phyloP scores from a whole-genome alignment of 176 grass and related monocot genomes.

The Puya raimondii region DNA sequence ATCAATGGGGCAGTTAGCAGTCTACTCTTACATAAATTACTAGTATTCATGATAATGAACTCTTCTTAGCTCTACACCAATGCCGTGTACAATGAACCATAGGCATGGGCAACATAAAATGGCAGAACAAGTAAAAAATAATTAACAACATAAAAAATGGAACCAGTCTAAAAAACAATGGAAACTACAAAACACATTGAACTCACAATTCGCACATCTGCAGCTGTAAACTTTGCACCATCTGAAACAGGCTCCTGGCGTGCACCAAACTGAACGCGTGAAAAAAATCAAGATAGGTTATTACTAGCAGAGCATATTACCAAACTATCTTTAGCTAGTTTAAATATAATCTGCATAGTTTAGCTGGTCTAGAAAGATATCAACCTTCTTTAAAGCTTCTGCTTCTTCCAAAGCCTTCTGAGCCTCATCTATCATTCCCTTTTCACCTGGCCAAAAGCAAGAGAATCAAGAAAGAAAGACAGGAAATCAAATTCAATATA shows the following conservation, averaged over 20 bases:
- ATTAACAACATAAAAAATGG: constrained; percentile 1
- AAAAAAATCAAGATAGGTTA: constrained; percentile 1
- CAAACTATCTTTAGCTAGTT: no score
- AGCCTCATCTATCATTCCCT: constrained; percentile 85
- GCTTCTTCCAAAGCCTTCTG: constrained; percentile 92
- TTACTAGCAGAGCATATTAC: constrained; percentile 12
- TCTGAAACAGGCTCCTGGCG: constrained; percentile 49
- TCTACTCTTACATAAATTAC: no score
- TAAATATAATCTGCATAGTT: constrained; percentile 5
- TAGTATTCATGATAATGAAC: no score
- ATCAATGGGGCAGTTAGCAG: no score
- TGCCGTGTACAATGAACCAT: no score
- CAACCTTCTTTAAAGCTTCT: constrained; percentile 92
- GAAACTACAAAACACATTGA: constrained; percentile 1
- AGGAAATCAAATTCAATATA: background rate
- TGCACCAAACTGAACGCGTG: constrained; percentile 40
- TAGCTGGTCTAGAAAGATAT: constrained; percentile 19
- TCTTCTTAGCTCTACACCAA: no score
- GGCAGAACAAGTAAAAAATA: background rate
- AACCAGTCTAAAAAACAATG: constrained; percentile 8
- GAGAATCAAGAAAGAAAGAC: background rate
- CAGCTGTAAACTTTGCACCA: constrained; percentile 60
- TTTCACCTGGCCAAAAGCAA: constrained; percentile 58
- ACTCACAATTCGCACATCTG: constrained; percentile 80
- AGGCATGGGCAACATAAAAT: constrained; percentile 1